Evolutionary conservation across 208 protist genomes (phyloP).

Genomic region (Trypanosoma melophagium): DNA sequence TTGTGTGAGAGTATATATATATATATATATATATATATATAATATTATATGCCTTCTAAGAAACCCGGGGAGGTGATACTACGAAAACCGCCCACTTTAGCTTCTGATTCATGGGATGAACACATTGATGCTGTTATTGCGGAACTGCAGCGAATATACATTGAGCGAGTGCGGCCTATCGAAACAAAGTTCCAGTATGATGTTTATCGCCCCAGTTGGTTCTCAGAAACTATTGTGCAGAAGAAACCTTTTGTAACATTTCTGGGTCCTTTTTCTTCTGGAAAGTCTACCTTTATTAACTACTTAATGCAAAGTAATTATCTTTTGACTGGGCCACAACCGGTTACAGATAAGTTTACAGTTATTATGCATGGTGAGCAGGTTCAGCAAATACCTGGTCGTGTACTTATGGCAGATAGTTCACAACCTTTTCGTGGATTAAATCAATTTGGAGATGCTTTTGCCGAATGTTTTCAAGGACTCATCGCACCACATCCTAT

Average conservation of each 20-base stretch:
- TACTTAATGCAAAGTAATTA: slow-evolving; percentile 86
- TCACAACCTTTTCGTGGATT: slow-evolving; percentile 91
- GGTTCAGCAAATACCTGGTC: slow-evolving; percentile 81
- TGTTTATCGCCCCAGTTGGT: slow-evolving; percentile 59
- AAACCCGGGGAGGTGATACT: background rate
- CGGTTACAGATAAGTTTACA: slow-evolving; percentile 94
- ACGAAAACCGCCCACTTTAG: slow-evolving; percentile 1
- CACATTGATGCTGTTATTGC: slow-evolving; percentile 58
- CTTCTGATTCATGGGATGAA: slow-evolving; percentile 60
- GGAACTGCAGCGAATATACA: slow-evolving; percentile 57
- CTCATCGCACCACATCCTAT: slow-evolving; percentile 77
- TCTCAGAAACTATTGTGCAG: slow-evolving; percentile 72
- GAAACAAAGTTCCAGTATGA: slow-evolving; percentile 73
- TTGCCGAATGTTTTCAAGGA: slow-evolving; percentile 88
- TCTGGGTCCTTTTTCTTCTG: slow-evolving; percentile 85
- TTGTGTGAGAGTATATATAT: no score
- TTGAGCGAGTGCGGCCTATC: slow-evolving; percentile 57
- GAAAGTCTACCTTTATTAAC: slow-evolving; percentile 95
- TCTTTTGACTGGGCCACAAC: slow-evolving; percentile 92
- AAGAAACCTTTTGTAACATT: slow-evolving; percentile 83
- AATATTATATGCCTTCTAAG: background rate
- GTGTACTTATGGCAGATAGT: slow-evolving; percentile 80
- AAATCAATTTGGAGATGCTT: slow-evolving; percentile 80
- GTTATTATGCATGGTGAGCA: slow-evolving; percentile 91
- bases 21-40: no score